These are phyloP conservation scores for Cyclotella baltica DNA, from an alignment of 108 stramenopile species.

Conservation along the genomic window DNA sequence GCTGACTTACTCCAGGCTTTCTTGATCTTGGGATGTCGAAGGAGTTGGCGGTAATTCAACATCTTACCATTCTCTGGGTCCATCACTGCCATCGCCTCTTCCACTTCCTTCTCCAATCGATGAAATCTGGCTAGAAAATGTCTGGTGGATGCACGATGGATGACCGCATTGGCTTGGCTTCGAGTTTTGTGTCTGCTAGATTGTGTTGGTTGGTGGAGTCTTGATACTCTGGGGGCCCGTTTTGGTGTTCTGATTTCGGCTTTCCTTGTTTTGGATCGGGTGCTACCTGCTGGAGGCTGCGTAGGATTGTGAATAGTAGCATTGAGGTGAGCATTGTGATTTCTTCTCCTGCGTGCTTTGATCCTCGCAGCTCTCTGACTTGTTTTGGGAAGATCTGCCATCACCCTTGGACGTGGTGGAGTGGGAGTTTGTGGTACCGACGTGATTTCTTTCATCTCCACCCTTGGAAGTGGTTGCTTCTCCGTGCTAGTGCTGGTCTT, in stretches of 20 bases:
- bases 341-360: too few relatives aligned
- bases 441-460: neutral
- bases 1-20: too few relatives aligned
- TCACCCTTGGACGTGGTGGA: neutral
- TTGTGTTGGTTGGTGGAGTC: neutral
- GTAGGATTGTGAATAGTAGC: too few relatives aligned
- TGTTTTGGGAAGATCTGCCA: neutral
- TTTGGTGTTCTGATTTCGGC: neutral
- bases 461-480: neutral
- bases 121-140: neutral
- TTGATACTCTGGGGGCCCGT: neutral
- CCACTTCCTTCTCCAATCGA: neutral
- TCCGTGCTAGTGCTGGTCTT: too few relatives aligned
- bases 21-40: neutral
- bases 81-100: neutral
- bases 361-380: too few relatives aligned
- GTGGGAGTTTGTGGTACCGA: neutral
- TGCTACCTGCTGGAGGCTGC: too few relatives aligned
- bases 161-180: neutral
- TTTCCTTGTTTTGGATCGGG: too few relatives aligned
- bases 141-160: neutral
- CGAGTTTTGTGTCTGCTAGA: neutral
- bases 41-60: too few relatives aligned
- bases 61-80: neutral
- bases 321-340: too few relatives aligned